Evolutionary conservation across 306 rosid species (phyloP).

Genomic region (Rosa chinensis): DNA sequence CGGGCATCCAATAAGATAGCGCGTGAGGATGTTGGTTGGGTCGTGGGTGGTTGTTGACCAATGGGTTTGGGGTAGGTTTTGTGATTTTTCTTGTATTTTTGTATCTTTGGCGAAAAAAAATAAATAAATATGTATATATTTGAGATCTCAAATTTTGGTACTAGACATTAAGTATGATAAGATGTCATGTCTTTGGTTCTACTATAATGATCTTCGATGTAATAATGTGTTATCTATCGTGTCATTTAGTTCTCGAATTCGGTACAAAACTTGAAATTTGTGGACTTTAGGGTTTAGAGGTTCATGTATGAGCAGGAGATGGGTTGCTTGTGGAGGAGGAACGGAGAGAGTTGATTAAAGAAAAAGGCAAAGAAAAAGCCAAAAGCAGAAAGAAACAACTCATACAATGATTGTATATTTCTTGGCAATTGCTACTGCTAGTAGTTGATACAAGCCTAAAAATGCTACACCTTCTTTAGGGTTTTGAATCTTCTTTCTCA

Average conservation of each 20-base stretch:
- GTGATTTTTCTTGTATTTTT: background rate
- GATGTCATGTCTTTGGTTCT: background rate
- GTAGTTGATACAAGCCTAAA: background rate
- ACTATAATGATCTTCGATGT: too few relatives aligned
- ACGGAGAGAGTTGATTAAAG: slow-evolving; percentile 6
- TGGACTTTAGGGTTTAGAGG: background rate
- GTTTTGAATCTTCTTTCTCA: background rate
- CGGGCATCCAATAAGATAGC: background rate
- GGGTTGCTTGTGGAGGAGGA: background rate
- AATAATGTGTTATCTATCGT: too few relatives aligned
- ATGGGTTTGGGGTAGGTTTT: background rate
- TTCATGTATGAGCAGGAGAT: background rate
- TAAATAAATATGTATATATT: background rate
- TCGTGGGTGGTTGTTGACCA: background rate
- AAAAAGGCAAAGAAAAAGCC: background rate
- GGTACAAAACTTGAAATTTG: too few relatives aligned
- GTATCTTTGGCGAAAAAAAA: background rate
- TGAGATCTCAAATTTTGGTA: too few relatives aligned
- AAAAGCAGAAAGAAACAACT: background rate
- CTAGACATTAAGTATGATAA: background rate
- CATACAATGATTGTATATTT: background rate
- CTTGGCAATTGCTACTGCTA: background rate
- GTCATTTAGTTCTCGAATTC: too few relatives aligned
- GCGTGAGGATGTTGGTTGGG: slow-evolving; percentile 1
- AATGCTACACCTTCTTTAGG: background rate